Evolutionary conservation across 2,329 filamentous ascomycete species (phyloP), one percentile per base, ranked within the genome.

Genomic region (Colletotrichum orbiculare): DNA sequence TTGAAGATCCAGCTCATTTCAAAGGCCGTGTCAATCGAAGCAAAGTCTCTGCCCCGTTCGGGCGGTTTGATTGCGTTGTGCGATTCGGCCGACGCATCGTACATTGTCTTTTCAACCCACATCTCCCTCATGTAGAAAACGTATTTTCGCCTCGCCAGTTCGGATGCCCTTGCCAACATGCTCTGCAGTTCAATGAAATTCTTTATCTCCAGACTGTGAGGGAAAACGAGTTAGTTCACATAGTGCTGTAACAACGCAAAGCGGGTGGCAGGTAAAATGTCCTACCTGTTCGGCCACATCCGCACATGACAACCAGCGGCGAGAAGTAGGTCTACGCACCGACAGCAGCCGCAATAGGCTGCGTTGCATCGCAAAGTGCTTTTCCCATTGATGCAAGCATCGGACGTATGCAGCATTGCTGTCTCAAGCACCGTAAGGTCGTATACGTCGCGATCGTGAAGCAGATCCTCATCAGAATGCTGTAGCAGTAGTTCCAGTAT

Each of bases 371-470:
- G 15, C 15, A 15, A 15, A 2, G 15, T 15, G 15, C 2, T 2
- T 2, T 15, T 15, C 7, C 12, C 4, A 2, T 46, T 47, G 5
- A 38, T 13, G 17, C 54, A 56, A 0, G 17, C 0, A 0, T 0
- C 1, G 7, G 12, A 41, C 11, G n/a, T 56, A 6, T 38, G 12
- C 6, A 2, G 3, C 42, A 56, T 47, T 2, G 43, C 15, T 0
- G 6, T 33, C 3, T 56, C 54, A 6, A 56, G 34, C 8, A 35
- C 42, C 0, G 12, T 41, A 0, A 46, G 2, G 2, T 11, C 35
- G 8, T 5, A 6, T 0, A 2, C 3, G 8, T 56, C 15, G n/a
- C 43, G 15, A 11, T 48, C 35, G 1, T 39, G 8, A 2, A 56
- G 54, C 6, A 25, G 13, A 15, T 3, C 47, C 0, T 4, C 4